Conservation (phyloP, 2,329 filamentous ascomycete species). For the Fusarium decemcellulare region DNA sequence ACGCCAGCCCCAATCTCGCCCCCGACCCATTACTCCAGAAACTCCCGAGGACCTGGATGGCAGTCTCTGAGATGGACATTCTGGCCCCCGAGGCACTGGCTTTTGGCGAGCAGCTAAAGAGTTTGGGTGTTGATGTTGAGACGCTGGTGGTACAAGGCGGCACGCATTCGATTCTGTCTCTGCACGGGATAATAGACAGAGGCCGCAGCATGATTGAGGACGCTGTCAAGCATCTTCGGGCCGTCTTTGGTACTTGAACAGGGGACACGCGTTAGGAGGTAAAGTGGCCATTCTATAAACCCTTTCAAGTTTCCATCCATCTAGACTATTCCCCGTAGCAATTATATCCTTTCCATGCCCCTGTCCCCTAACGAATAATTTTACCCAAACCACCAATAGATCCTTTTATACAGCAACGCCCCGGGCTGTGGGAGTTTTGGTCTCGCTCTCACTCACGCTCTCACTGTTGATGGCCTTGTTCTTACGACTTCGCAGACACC, state of each 20-base stretch:
- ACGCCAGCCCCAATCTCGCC: conserved; percentile 52
- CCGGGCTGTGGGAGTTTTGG: conserved; percentile 19
- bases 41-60: conserved; percentile 51
- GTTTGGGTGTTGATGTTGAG: conserved; percentile 37
- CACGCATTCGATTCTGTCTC: conserved; percentile 46
- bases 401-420: conserved; percentile 22
- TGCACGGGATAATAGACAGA: conserved; percentile 43
- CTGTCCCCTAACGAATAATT: too few species aligned
- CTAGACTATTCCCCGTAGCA: too few species aligned
- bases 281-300: too few species aligned
- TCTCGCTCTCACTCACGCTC: conserved; percentile 27
- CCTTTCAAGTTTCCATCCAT: too few species aligned
- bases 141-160: conserved; percentile 39
- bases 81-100: conserved; percentile 50
- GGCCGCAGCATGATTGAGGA: conserved; percentile 44
- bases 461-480: conserved; percentile 13
- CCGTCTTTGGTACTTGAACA: conserved; percentile 33
- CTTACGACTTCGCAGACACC: conserved; percentile 43
- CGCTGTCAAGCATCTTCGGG: conserved; percentile 37
- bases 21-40: conserved; percentile 41
- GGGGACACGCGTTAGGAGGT: neutral
- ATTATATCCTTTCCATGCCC: too few species aligned
- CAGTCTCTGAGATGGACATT: conserved; percentile 51
- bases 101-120: conserved; percentile 47
- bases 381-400: too few species aligned